These are phyloP conservation scores for Aphanomyces invadans DNA, from an alignment of 352 stramenopile species.

Conservation along the genomic window DNA sequence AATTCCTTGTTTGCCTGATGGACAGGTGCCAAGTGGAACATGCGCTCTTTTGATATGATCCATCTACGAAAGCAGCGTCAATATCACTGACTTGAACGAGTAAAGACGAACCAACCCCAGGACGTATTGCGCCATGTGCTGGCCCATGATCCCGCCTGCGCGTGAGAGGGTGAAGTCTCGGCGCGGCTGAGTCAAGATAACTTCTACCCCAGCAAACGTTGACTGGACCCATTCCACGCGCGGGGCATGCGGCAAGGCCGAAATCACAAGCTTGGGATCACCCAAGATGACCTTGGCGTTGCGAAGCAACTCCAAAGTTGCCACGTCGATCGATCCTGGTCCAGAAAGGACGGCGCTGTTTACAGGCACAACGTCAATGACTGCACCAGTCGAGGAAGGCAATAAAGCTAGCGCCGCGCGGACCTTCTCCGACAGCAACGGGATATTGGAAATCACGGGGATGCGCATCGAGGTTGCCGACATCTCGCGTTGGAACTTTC, in stretches of 20 bases:
- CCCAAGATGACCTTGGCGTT: conserved; percentile 39
- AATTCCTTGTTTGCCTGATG: conserved; percentile 30
- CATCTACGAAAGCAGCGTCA: too few species aligned
- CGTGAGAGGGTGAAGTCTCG: conserved; percentile 43
- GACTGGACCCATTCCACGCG: conserved; percentile 52
- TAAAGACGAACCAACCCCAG: conserved; percentile 43
- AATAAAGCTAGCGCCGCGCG: conserved; percentile 59
- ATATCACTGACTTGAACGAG: too few species aligned
- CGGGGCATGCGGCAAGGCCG: conserved; percentile 33
- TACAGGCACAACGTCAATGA: background rate
- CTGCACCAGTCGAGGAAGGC: background rate
- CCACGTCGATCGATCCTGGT: conserved; percentile 1
- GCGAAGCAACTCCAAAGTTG: conserved; percentile 30
- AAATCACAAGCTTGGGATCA: conserved; percentile 40
- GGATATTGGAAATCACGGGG: background rate
- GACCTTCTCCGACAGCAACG: conserved; percentile 96
- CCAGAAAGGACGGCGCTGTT: background rate
- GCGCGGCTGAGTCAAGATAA: conserved; percentile 31
- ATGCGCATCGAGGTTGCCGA: background rate
- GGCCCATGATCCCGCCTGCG: conserved; percentile 48
- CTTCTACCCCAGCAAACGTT: conserved; percentile 55
- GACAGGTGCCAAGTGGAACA: conserved; percentile 42
- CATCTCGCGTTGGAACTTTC: background rate
- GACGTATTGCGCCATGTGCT: conserved; percentile 58
- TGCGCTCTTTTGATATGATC: conserved; percentile 53